A percentile compares a stretch with the other conserved stretches of the same genome.
Evolutionary conservation across 225 moss, liverwort and hornwort species (phyloP).

Genomic region (Straminergon stramineum): DNA sequence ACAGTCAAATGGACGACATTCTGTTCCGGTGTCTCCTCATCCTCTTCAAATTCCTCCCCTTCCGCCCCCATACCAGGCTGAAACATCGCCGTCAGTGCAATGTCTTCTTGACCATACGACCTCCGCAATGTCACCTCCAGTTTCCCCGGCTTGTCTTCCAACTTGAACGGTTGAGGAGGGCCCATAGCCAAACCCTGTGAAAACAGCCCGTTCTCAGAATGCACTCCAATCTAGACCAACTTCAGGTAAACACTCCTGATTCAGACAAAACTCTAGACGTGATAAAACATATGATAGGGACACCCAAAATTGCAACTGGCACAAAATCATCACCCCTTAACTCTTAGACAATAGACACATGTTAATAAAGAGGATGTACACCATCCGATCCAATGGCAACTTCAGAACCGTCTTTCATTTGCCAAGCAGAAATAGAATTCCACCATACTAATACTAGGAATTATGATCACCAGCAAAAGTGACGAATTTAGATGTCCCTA

Average conservation of each 20-base stretch:
- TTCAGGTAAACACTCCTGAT: background rate
- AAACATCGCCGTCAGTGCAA: slow-evolving; percentile 38
- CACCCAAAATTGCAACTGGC: background rate
- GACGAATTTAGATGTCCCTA: background rate
- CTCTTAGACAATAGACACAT: background rate
- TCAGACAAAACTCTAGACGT: background rate
- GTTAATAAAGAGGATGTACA: background rate
- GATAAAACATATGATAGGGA: background rate
- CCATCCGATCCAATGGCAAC: background rate
- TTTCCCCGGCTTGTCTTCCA: slow-evolving; percentile 48
- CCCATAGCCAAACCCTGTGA: slow-evolving; percentile 36
- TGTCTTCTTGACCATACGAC: slow-evolving; percentile 43
- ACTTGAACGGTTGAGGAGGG: slow-evolving; percentile 47
- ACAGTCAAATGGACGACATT: slow-evolving; percentile 50
- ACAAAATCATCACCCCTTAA: background rate
- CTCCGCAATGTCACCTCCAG: slow-evolving; percentile 52
- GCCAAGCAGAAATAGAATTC: background rate
- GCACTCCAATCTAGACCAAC: background rate
- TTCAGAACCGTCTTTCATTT: background rate
- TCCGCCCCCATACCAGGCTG: slow-evolving; percentile 54
- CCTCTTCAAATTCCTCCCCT: slow-evolving; percentile 30
- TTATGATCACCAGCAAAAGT: background rate
- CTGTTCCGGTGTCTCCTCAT: slow-evolving; percentile 26
- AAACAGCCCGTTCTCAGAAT: background rate
- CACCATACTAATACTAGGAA: background rate